These are phyloP conservation scores for Blastocladiella emersonii DNA, from an alignment of 371 early-diverging fungal genomes.

Conservation along the genomic window DNA sequence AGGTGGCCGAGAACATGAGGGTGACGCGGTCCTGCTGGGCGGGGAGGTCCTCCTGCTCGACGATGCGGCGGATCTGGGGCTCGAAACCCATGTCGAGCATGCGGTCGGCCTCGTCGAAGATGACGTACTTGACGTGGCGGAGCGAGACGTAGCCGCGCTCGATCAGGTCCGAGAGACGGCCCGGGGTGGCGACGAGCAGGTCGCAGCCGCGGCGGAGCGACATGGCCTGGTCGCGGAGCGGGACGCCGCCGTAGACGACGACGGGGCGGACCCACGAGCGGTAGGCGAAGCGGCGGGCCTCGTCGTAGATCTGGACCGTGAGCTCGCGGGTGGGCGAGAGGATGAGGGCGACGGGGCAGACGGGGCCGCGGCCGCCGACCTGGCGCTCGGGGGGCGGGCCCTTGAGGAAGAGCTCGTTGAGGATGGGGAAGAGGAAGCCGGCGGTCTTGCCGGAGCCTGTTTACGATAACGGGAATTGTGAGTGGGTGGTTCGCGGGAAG, in stretches of 20 bases:
- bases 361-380: conserved; percentile 4
- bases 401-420: conserved; percentile 36
- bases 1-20: conserved; percentile 96
- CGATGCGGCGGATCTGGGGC: conserved; percentile 94
- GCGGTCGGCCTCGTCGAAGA: conserved; percentile 99
- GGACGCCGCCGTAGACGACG: conserved; percentile 39
- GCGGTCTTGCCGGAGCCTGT: conserved; percentile 72
- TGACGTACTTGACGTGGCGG: conserved; percentile 63
- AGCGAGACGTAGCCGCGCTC: conserved; percentile 81
- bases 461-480: conserved; percentile 17
- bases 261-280: conserved; percentile 46
- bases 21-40: conserved; percentile 72
- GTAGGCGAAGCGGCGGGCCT: conserved; percentile 64
- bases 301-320: conserved; percentile 71
- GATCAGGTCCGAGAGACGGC: conserved; percentile 89
- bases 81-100: conserved; percentile 99
- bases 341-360: conserved; percentile 51
- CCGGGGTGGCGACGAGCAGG: conserved; percentile 86
- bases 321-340: conserved; percentile 82
- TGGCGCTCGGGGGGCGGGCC: conserved; percentile 19
- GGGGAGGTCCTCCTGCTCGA: conserved; percentile 89
- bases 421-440: conserved; percentile 65
- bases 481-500: neutral
- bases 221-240: conserved; percentile 28
- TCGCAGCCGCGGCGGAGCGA: conserved; percentile 37